phyloP scores from a whole-genome alignment of 345 rosid species.

The Crucihimalaya himalaica region DNA sequence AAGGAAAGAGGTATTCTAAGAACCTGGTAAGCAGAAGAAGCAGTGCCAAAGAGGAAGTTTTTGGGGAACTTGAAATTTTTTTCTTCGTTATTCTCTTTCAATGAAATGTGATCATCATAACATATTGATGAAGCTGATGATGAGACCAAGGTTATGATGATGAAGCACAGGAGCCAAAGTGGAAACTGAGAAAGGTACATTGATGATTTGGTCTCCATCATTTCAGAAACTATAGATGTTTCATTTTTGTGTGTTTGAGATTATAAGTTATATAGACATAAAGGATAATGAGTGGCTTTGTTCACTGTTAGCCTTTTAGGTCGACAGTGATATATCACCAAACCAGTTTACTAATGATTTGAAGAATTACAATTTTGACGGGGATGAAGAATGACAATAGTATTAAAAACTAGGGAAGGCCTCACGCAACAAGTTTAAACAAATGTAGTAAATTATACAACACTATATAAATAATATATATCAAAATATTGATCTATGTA shows the following conservation, averaged over 20 bases:
- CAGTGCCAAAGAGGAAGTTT: constrained; percentile 72
- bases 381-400: not conserved
- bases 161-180: constrained; percentile 19
- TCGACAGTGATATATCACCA: constrained; percentile 20
- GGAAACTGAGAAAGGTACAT: not conserved
- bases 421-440: too few species aligned
- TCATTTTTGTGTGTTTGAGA: not conserved
- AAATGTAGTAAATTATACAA: too few species aligned
- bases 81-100: constrained; percentile 9
- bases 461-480: too few species aligned
- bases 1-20: not conserved
- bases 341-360: constrained; percentile 5
- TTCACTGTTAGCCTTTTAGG: not conserved
- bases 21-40: constrained; percentile 85
- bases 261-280: not conserved
- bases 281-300: constrained; percentile 6
- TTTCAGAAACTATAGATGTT: not conserved
- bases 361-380: not conserved
- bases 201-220: constrained; percentile 10
- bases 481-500: too few species aligned
- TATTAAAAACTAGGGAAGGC: too few species aligned
- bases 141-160: constrained; percentile 23
- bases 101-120: constrained; percentile 24
- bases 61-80: constrained; percentile 38
- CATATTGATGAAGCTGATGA: constrained; percentile 8